A percentile compares a stretch with the other conserved stretches of the same genome.
Evolutionary conservation across 805 yeast genomes (phyloP).

Genomic region (Candida bentonensis): DNA sequence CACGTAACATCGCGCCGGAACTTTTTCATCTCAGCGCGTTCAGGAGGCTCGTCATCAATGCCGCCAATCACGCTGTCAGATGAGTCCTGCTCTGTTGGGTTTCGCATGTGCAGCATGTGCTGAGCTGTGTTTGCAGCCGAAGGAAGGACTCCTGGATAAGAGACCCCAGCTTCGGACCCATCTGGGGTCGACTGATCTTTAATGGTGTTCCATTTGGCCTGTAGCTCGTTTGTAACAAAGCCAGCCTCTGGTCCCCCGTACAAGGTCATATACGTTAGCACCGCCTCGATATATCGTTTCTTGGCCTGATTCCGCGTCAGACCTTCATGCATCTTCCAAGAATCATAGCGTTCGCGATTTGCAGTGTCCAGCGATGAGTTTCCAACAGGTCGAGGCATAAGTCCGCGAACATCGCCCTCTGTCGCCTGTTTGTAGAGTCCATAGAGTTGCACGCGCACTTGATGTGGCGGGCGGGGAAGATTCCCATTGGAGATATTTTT

Average conservation of each 20-base stretch:
- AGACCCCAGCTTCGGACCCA: neutral
- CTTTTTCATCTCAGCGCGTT: conserved; percentile 1
- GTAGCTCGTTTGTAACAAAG: neutral
- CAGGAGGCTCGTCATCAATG: neutral
- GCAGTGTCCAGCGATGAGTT: conserved; percentile 46
- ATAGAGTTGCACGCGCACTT: conserved; percentile 51
- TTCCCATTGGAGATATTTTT: neutral
- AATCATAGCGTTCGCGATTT: conserved; percentile 63
- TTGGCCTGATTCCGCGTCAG: conserved; percentile 59
- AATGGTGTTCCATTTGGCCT: neutral
- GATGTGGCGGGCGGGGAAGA: conserved; percentile 66
- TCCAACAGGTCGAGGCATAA: conserved; percentile 55
- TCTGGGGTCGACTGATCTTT: neutral
- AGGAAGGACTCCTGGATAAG: neutral
- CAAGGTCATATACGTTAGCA: conserved; percentile 53
- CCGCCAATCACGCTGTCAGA: conserved; percentile 1
- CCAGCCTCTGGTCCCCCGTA: neutral
- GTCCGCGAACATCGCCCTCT: conserved; percentile 65
- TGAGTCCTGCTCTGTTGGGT: neutral
- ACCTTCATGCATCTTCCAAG: conserved; percentile 71
- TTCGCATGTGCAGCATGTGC: neutral
- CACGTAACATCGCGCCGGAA: conserved; percentile 10
- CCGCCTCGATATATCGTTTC: conserved; percentile 47
- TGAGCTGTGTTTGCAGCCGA: neutral
- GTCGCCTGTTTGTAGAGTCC: conserved; percentile 85